Evolutionary conservation across 1,284 basidiomycete species (phyloP).

Genomic region (Ustilago esculenta): DNA sequence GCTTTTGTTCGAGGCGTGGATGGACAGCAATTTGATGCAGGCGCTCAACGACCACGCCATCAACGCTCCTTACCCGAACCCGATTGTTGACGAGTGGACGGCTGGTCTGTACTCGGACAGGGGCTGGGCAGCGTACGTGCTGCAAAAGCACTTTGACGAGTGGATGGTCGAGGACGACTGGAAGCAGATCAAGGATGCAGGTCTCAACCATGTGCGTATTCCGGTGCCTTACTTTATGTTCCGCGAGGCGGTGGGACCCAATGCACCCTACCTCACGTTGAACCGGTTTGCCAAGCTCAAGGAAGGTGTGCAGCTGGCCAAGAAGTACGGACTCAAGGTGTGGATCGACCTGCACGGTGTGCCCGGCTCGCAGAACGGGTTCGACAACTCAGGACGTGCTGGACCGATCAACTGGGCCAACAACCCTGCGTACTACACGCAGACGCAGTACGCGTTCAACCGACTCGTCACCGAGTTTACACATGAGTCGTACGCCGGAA

Average conservation of each 20-base stretch:
- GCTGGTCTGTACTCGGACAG: constrained; percentile 74
- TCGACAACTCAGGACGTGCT: constrained; percentile 74
- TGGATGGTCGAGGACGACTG: constrained; percentile 85
- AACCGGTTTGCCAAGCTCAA: constrained; percentile 74
- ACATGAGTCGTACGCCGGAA: constrained; percentile 44
- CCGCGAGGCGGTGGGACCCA: constrained; percentile 83
- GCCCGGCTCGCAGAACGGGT: constrained; percentile 69
- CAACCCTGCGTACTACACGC: constrained; percentile 75
- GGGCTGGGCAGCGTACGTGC: constrained; percentile 46
- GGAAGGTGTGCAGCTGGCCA: constrained; percentile 80
- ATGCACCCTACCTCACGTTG: constrained; percentile 86
- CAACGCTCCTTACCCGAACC: constrained; percentile 52
- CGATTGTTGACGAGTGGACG: constrained; percentile 82
- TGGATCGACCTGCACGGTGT: constrained; percentile 76
- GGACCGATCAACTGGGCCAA: constrained; percentile 79
- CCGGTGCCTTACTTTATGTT: constrained; percentile 83
- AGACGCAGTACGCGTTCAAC: constrained; percentile 78
- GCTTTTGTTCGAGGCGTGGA: constrained; percentile 63
- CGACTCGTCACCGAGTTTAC: constrained; percentile 65
- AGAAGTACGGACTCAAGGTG: constrained; percentile 79
- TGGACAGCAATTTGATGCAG: constrained; percentile 70
- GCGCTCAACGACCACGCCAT: constrained; percentile 56
- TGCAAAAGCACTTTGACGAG: constrained; percentile 77
- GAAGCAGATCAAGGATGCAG: constrained; percentile 70
- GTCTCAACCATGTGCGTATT: constrained; percentile 78